Conservation (phyloP, 2,329 filamentous ascomycete genomes). For the Pseudogymnoascus sp. region DNA sequence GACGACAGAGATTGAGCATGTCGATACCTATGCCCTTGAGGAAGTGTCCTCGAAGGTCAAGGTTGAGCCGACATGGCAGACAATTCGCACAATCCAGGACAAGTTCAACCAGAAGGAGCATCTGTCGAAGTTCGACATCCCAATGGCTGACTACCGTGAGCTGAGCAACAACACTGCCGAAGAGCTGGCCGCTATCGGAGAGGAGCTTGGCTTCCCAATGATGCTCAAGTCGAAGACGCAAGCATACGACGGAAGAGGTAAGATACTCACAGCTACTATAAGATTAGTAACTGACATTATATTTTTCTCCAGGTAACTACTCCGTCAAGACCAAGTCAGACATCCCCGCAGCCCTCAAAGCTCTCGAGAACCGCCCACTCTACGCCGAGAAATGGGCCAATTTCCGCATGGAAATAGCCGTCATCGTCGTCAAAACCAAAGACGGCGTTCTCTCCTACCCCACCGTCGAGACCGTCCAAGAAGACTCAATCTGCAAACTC, state of each 20-base stretch:
- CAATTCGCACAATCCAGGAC: constrained; percentile 83
- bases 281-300: neutral
- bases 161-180: constrained; percentile 43
- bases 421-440: constrained; percentile 90
- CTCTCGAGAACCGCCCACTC: constrained; percentile 61
- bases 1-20: constrained; percentile 92
- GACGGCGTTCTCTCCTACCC: constrained; percentile 70
- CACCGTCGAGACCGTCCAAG: constrained; percentile 87
- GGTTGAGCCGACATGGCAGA: constrained; percentile 76
- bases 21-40: constrained; percentile 82
- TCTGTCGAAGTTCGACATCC: constrained; percentile 57
- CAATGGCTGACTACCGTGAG: constrained; percentile 61
- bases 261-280: constrained; percentile 24
- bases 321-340: constrained; percentile 51
- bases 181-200: constrained; percentile 53
- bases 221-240: constrained; percentile 90
- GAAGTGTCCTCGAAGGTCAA: constrained; percentile 62
- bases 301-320: constrained; percentile 47
- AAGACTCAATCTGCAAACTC: constrained; percentile 90
- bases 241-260: constrained; percentile 83
- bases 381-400: constrained; percentile 88
- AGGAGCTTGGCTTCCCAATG: constrained; percentile 67
- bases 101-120: constrained; percentile 88
- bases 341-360: constrained; percentile 57
- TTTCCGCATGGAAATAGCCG: constrained; percentile 80